Evolutionary conservation across 1,284 basidiomycete genomes (phyloP).

Genomic region (Ganoderma lucidum): DNA sequence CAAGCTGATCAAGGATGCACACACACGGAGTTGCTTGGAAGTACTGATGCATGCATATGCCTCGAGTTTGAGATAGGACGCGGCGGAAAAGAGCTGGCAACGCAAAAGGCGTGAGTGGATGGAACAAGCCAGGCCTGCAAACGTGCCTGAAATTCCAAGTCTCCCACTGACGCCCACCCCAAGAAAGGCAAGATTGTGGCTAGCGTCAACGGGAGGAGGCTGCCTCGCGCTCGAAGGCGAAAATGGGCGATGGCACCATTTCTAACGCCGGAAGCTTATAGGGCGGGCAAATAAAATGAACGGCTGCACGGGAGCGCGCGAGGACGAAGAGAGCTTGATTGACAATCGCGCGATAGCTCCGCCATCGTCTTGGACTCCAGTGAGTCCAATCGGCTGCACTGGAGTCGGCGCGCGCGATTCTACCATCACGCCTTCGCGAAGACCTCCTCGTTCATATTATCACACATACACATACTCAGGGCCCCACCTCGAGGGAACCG

Average conservation of each 20-base stretch:
- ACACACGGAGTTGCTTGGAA: background rate
- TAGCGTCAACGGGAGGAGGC: background rate
- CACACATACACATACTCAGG: background rate
- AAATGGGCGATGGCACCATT: background rate
- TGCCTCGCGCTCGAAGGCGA: background rate
- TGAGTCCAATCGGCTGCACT: background rate
- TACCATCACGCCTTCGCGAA: background rate
- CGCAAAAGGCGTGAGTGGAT: background rate
- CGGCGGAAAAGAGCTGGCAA: background rate
- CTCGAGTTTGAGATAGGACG: background rate
- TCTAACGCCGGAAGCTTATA: background rate
- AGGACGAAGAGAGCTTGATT: background rate
- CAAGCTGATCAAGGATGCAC: background rate
- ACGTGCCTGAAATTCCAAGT: background rate
- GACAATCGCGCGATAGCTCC: background rate
- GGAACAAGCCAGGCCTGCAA: background rate
- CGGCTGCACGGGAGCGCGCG: background rate
- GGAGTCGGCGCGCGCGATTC: background rate
- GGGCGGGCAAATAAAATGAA: background rate
- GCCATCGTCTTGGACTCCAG: background rate
- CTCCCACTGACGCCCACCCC: background rate
- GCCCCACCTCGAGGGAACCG: background rate
- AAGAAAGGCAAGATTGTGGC: slow-evolving; percentile 9
- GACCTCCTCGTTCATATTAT: background rate
- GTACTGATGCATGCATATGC: background rate